A percentile compares a stretch with the other conserved stretches of the same genome.
phyloP scores from a whole-genome alignment of 164 flowering plant genomes.

The Cinnamomum micranthum region DNA sequence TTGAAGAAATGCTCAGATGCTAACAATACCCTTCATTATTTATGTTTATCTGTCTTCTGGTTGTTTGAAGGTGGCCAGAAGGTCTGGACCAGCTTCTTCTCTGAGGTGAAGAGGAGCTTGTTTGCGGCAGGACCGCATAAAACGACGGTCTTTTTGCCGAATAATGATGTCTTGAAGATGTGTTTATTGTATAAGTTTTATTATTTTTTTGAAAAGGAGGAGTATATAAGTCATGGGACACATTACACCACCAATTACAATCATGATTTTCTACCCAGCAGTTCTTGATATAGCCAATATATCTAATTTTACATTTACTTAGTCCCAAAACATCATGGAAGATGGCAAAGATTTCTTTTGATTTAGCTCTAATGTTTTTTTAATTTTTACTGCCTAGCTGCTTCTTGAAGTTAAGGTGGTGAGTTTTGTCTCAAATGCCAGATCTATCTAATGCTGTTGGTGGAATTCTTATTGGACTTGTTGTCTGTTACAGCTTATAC shows the following conservation, averaged over 20 bases:
- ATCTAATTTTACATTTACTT: no score
- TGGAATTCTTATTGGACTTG: conserved; percentile 96
- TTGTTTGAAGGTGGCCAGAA: conserved; percentile 34
- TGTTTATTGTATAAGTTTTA: not conserved
- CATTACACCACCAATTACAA: no score
- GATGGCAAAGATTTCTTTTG: no score
- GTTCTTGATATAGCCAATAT: no score
- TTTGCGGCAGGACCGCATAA: conserved; percentile 35
- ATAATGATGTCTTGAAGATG: conserved; percentile 34
- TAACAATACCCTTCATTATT: no score
- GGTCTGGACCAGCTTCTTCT: conserved; percentile 24
- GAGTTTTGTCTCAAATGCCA: conserved; percentile 61
- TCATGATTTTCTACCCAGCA: no score
- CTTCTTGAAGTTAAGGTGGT: not conserved
- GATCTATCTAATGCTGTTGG: conserved; percentile 78
- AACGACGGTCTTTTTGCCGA: conserved; percentile 29
- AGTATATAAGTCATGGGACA: no score
- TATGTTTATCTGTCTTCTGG: no score
- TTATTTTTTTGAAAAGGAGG: no score
- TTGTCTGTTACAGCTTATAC: conserved; percentile 81
- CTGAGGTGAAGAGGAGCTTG: conserved; percentile 40
- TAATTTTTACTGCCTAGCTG: not conserved
- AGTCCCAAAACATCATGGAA: no score
- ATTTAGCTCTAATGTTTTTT: no score
- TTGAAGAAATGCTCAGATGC: no score